These are phyloP conservation scores for Pythium chondricola DNA, from an alignment of 352 stramenopile genomes.

Conservation along the genomic window DNA sequence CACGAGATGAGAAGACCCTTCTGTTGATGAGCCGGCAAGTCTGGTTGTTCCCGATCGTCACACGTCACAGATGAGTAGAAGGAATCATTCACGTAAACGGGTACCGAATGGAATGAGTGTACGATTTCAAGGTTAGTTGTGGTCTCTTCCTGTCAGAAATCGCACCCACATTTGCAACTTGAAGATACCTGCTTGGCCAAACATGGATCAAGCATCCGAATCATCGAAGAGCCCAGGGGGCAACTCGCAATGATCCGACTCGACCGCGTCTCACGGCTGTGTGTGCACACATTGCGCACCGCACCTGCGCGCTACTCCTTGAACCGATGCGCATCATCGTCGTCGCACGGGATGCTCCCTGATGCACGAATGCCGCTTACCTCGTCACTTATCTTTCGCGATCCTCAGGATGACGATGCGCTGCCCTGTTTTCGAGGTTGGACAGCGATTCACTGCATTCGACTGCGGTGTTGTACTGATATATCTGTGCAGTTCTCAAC, in stretches of 20 bases:
- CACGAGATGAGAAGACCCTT: neutral
- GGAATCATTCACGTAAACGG: neutral
- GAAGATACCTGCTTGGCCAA: too few species aligned
- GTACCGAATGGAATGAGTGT: too few species aligned
- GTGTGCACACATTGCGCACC: too few species aligned
- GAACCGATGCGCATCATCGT: too few species aligned
- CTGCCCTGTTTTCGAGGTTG: slow-evolving; percentile 90
- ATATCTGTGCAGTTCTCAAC: slow-evolving; percentile 61
- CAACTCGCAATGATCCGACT: too few species aligned
- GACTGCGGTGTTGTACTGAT: neutral
- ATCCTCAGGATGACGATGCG: slow-evolving; percentile 72
- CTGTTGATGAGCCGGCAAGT: too few species aligned
- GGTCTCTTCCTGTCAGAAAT: neutral
- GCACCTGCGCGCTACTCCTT: too few species aligned
- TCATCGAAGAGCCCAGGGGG: too few species aligned
- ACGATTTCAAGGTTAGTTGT: neutral
- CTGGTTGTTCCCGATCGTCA: neutral
- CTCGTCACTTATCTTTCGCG: slow-evolving; percentile 80
- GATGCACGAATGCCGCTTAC: slow-evolving; percentile 87
- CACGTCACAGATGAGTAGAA: slow-evolving; percentile 2
- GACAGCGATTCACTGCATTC: slow-evolving; percentile 7
- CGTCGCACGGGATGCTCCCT: too few species aligned
- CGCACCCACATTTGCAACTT: neutral
- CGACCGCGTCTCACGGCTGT: too few species aligned
- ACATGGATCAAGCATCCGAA: too few species aligned